Conservation (phyloP, 2,329 filamentous ascomycete species). For the Epichloe uncinata region DNA sequence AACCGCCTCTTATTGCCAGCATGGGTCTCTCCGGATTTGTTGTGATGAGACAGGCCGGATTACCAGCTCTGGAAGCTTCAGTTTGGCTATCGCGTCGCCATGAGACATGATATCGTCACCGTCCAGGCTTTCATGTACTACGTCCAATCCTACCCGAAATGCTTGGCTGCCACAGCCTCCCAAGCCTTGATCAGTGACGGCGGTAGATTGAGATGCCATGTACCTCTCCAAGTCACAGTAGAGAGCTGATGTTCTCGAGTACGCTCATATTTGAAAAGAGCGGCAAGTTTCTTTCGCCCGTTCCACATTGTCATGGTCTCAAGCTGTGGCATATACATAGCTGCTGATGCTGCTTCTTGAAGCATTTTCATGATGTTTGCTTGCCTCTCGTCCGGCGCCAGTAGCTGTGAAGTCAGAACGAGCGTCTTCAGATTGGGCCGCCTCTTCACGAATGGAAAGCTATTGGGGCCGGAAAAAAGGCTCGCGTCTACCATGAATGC, state of each 20-base stretch:
- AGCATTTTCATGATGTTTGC: constrained; percentile 15
- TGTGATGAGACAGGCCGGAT: no score
- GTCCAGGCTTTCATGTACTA: no score
- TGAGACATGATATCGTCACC: no score
- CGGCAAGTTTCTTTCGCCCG: constrained; percentile 12
- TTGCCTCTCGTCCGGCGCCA: constrained; percentile 5
- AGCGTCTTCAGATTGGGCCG: neutral
- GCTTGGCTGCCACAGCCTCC: neutral
- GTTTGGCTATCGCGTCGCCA: no score
- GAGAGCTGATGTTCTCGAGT: constrained; percentile 7
- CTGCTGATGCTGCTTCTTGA: constrained; percentile 12
- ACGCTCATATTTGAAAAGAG: constrained; percentile 14
- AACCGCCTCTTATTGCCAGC: no score
- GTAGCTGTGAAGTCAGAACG: neutral
- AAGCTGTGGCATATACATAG: constrained; percentile 17
- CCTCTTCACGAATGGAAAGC: neutral
- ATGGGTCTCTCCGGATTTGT: no score
- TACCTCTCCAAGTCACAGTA: constrained; percentile 13
- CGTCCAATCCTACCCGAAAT: no score
- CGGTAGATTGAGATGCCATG: constrained; percentile 10
- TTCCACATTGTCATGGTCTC: constrained; percentile 21
- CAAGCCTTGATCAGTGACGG: constrained; percentile 4
- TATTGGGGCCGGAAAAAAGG: neutral
- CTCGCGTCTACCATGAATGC: neutral
- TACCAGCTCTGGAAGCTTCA: no score